Evolutionary conservation across 441 rosid genomes (phyloP).

Genomic region (Adansonia rubrostipa): DNA sequence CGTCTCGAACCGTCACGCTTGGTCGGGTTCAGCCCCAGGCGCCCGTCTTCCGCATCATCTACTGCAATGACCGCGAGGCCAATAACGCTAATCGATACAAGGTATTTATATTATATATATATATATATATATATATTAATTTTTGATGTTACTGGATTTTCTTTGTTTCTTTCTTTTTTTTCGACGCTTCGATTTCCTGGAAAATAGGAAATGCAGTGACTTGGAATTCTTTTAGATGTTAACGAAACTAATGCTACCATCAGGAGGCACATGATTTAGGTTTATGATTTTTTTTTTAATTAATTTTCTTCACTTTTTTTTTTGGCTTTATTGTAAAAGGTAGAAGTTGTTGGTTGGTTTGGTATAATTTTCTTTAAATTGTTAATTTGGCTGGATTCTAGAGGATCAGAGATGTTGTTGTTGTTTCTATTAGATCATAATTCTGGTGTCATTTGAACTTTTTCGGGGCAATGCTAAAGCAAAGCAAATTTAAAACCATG

Average conservation of each 20-base stretch:
- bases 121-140: not conserved
- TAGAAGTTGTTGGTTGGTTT: not conserved
- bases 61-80: constrained; percentile 89
- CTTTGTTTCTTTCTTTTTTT: not conserved
- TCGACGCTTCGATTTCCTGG: not conserved
- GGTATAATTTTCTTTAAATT: not conserved
- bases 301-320: not conserved
- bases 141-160: not conserved
- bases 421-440: not conserved
- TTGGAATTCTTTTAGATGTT: not conserved
- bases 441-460: not conserved
- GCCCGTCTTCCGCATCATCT: constrained; percentile 76
- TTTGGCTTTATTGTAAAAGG: not conserved
- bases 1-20: constrained; percentile 71
- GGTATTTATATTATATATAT: constrained; percentile 39
- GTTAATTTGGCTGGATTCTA: not conserved
- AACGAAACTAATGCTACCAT: not conserved
- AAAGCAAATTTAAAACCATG: not conserved
- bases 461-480: not conserved
- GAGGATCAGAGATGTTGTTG: constrained; percentile 3
- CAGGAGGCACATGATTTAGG: not conserved
- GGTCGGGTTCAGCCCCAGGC: constrained; percentile 94
- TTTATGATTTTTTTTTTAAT: not conserved
- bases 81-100: constrained; percentile 69
- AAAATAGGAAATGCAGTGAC: constrained; percentile 23